phyloP scores from a whole-genome alignment of 345 rosid genomes.

The Syzygium jambos region DNA sequence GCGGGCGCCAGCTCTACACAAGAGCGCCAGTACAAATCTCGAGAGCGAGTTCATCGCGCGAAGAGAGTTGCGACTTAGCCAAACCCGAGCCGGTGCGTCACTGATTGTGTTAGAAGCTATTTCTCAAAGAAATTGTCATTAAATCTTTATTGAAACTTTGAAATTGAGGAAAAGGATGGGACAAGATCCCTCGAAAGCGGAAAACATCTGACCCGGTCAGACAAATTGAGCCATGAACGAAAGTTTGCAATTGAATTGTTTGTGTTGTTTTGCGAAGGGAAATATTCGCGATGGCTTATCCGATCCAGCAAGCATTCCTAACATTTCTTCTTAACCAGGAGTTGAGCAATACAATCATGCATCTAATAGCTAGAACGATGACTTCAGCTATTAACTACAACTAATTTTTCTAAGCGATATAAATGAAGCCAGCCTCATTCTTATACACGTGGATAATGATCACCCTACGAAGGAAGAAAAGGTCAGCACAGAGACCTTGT shows the following conservation, averaged over 20 bases:
- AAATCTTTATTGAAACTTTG: background rate
- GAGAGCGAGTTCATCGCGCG: background rate
- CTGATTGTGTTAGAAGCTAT: background rate
- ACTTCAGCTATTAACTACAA: background rate
- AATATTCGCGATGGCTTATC: background rate
- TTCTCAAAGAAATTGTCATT: fast-evolving
- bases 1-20: background rate
- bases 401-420: background rate
- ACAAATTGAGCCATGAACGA: background rate
- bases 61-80: background rate
- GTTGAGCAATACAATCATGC: background rate
- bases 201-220: background rate
- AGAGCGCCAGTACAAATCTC: background rate
- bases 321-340: background rate
- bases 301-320: background rate
- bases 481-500: background rate
- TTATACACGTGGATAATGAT: background rate
- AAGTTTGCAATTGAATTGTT: background rate
- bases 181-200: background rate
- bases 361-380: background rate
- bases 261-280: background rate
- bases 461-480: background rate
- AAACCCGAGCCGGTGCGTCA: background rate
- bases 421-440: background rate
- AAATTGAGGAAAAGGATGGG: background rate